Evolutionary conservation across 2,329 filamentous ascomycete genomes (phyloP).

Genomic region (Ascochyta viciae-villosae): DNA sequence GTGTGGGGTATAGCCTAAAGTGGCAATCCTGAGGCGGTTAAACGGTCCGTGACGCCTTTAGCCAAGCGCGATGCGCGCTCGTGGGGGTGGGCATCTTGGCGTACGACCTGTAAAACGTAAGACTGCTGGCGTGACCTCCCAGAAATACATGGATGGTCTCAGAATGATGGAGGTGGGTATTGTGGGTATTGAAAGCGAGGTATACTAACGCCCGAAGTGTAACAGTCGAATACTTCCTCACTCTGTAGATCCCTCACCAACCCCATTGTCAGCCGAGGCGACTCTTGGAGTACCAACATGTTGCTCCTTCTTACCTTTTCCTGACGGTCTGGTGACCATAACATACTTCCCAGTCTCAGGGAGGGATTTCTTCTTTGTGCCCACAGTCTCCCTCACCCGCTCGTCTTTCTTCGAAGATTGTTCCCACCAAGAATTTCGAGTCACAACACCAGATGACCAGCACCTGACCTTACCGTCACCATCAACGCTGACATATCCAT

Average conservation of each 20-base stretch:
- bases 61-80: slow-evolving; percentile 21
- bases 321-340: slow-evolving; percentile 22
- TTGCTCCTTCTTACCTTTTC: not conserved
- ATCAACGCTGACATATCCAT: slow-evolving; percentile 33
- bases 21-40: slow-evolving; percentile 39
- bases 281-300: not conserved
- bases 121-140: not conserved
- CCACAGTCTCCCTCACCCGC: not conserved
- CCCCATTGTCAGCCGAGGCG: not conserved
- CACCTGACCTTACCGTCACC: slow-evolving; percentile 35
- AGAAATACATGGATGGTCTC: too few species aligned
- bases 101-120: not conserved
- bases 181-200: too few species aligned
- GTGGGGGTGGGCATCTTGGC: slow-evolving; percentile 13
- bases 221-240: too few species aligned
- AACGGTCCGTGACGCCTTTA: slow-evolving; percentile 45
- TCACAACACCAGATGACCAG: slow-evolving; percentile 23
- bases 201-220: too few species aligned
- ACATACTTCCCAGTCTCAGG: slow-evolving; percentile 30
- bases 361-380: slow-evolving; percentile 6
- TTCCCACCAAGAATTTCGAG: slow-evolving; percentile 25
- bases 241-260: too few species aligned
- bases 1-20: slow-evolving; percentile 41
- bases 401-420: slow-evolving; percentile 9
- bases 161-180: too few species aligned